Percentiles rank a stretch among this genome's conserved stretches.
Conservation (phyloP, 345 rosid genomes). For the Moringa oleifera region DNA sequence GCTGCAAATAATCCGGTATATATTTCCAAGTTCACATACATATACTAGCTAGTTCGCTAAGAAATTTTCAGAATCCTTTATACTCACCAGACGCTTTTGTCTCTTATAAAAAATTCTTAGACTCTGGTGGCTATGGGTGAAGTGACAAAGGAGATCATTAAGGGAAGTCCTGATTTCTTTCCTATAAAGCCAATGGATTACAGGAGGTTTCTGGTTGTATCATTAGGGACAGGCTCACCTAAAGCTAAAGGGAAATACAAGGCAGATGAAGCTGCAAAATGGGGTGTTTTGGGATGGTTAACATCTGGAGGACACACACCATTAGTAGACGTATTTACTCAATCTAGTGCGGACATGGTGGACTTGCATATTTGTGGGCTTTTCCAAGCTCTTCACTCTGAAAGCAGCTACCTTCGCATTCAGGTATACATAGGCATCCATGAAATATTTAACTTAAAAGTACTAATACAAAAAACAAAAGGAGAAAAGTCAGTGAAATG, state of each 20-base stretch:
- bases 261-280: constrained; percentile 30
- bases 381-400: constrained; percentile 35
- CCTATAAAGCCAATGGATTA: constrained; percentile 28
- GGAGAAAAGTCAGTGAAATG: no score
- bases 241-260: constrained; percentile 21
- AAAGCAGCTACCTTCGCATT: constrained; percentile 38
- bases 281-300: constrained; percentile 45
- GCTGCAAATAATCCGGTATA: constrained; percentile 45
- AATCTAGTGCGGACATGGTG: constrained; percentile 36
- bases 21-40: not conserved
- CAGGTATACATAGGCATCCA: constrained; percentile 32
- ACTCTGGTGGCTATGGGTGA: constrained; percentile 36
- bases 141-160: constrained; percentile 30
- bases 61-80: no score
- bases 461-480: no score
- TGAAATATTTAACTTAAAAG: not conserved
- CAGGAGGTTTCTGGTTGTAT: constrained; percentile 27
- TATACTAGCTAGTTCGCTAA: no score
- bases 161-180: constrained; percentile 15
- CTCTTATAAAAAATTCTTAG: constrained; percentile 14
- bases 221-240: constrained; percentile 33
- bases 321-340: constrained; percentile 28
- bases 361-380: constrained; percentile 32
- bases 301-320: constrained; percentile 23
- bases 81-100: no score